Evolutionary conservation across 2,329 filamentous ascomycete species (phyloP).

Genomic region (Paracoccidioides brasiliensis): DNA sequence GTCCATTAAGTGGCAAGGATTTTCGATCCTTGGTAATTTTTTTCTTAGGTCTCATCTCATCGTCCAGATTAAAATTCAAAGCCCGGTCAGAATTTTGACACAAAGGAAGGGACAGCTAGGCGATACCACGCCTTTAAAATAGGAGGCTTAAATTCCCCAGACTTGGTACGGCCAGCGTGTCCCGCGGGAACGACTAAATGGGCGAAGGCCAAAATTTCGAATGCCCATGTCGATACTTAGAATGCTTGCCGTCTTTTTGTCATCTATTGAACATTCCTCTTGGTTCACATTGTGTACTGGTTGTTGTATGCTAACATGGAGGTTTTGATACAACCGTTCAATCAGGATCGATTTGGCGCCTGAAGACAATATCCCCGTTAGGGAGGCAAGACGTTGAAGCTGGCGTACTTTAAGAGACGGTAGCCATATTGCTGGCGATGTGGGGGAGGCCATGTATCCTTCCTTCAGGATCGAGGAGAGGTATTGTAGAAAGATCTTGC

Average conservation of each 20-base stretch:
- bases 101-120: constrained; percentile 21
- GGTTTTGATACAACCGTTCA: constrained; percentile 32
- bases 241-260: constrained; percentile 33
- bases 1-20: neutral
- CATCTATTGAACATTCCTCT: neutral
- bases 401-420: constrained; percentile 37
- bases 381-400: constrained; percentile 46
- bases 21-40: neutral
- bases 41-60: constrained; percentile 1
- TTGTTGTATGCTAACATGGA: neutral
- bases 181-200: constrained; percentile 36
- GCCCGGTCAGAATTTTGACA: neutral
- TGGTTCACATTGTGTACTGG: constrained; percentile 20
- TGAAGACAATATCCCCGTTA: constrained; percentile 45
- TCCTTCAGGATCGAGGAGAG: too few species aligned
- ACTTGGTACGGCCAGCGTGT: neutral
- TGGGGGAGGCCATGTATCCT: constrained; percentile 1
- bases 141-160: constrained; percentile 8
- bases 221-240: constrained; percentile 79
- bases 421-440: constrained; percentile 19
- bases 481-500: too few species aligned
- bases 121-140: constrained; percentile 32
- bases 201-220: constrained; percentile 64
- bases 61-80: constrained; percentile 1
- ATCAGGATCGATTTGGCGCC: constrained; percentile 48